Evolutionary conservation across 1,284 basidiomycete species (phyloP), one percentile per base, ranked within the genome.

Genomic region (Heterobasidion irregulare): DNA sequence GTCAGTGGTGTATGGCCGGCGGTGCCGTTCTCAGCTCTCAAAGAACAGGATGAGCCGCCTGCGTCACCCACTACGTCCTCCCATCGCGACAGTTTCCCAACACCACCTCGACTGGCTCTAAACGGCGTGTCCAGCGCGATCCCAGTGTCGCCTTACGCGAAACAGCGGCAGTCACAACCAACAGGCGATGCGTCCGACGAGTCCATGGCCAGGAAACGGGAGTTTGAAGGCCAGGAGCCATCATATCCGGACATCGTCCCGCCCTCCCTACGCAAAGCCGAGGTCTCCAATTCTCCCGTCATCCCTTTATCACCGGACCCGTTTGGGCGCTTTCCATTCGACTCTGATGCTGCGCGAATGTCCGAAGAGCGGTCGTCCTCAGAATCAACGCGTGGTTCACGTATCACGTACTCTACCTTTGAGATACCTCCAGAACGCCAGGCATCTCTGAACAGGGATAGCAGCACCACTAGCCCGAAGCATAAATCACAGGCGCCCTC

Each of bases 291-390:
- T n/a, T 57, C 56, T 12, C 59, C 73, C 5, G 65, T 72, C 47
- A 68, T 90, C 56, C 88, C 88, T 35, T 71, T 89, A 18, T 87
- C 87, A 7, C 85, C 88, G 8, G 88, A 90, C 69, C 87, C 88
- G 35, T 90, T 90, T 64, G 82, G 84, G 16, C 76, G 87, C 32
- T 84, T 79, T 62, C 75, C 87, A 16, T 84, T 83, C 0, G 66
- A 74, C 13, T 65, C 73, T 36, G 74, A 76, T 47, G 53, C 63
- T 1, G 50, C 54, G 18, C 50, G 51, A 36, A 50, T 19, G 44
- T 49, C 60, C 34, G 50, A 55, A 44, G 19, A 26, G 34, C 45
- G 36, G 18, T 33, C 19, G 18, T 51, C 50, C 8, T 36, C 36
- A 8, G 57, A 53, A 2, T n/a, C 46, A 8, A 16, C 51, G 32